Evolutionary conservation across 139 green algal genomes (phyloP).

Genomic region (Protoeuglena noctilucae): DNA sequence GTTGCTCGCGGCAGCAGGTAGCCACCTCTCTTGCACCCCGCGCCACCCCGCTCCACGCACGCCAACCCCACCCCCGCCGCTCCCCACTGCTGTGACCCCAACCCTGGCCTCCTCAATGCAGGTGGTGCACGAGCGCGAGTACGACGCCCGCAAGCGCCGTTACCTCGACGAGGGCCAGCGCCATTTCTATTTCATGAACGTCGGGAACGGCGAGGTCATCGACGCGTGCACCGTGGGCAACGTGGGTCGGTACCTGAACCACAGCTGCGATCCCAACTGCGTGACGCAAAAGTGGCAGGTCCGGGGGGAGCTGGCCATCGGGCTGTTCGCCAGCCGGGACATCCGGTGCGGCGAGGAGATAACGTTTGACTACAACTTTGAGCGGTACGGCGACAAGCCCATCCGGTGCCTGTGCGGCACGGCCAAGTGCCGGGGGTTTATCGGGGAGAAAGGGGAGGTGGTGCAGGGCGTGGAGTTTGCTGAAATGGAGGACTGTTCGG

Average conservation of each 20-base stretch:
- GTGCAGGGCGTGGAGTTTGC: not conserved
- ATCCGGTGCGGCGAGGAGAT: slow-evolving; percentile 66
- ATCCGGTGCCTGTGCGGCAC: slow-evolving; percentile 44
- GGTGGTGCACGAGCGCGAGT: slow-evolving; percentile 90
- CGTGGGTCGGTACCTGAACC: slow-evolving; percentile 92
- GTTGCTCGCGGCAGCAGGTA: not conserved
- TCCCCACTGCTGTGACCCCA: too few relatives aligned
- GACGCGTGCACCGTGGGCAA: slow-evolving; percentile 80
- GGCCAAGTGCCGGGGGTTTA: slow-evolving; percentile 50
- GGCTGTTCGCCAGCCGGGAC: slow-evolving; percentile 60
- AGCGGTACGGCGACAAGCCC: slow-evolving; percentile 79
- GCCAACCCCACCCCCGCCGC: not conserved
- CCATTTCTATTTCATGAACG: slow-evolving; percentile 99
- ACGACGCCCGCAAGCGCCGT: slow-evolving; percentile 63
- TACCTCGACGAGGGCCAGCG: slow-evolving; percentile 63
- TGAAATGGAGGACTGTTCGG: not conserved
- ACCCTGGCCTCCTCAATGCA: too few relatives aligned
- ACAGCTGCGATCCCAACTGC: slow-evolving; percentile 94
- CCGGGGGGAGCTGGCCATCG: slow-evolving; percentile 85
- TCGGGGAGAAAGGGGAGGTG: slow-evolving; percentile 45
- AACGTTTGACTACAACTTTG: slow-evolving; percentile 99
- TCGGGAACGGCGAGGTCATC: slow-evolving; percentile 92
- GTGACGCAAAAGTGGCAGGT: slow-evolving; percentile 97
- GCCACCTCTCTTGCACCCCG: not conserved
- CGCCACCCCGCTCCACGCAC: not conserved